These are phyloP conservation scores for Nicotiana noctiflora DNA, from an alignment of 257 asterid species.

Conservation along the genomic window DNA sequence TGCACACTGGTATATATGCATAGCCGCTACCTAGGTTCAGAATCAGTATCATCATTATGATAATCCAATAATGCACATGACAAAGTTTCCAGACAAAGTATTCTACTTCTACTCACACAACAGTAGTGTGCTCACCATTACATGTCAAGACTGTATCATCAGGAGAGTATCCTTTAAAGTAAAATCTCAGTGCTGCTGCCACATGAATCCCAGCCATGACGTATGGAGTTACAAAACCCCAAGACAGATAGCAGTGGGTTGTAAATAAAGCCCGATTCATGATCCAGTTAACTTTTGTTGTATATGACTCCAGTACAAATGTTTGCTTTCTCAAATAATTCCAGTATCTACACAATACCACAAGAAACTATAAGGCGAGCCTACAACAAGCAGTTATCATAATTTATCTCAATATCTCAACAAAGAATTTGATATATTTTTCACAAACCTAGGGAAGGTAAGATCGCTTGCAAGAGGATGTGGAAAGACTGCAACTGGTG, in stretches of 20 bases:
- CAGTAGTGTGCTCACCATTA: slow-evolving; percentile 43
- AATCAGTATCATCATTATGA: not conserved
- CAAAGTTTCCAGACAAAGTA: not conserved
- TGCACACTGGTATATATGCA: not conserved
- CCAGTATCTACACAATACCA: slow-evolving; percentile 67
- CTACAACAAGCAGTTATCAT: not conserved
- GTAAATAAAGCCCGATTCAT: slow-evolving; percentile 94
- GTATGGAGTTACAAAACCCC: slow-evolving; percentile 90
- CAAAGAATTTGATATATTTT: not conserved
- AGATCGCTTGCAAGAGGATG: slow-evolving; percentile 98
- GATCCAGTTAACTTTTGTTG: slow-evolving; percentile 77
- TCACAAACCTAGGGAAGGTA: slow-evolving; percentile 76
- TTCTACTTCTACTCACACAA: not conserved
- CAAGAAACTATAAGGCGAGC: not conserved
- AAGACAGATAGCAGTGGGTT: slow-evolving; percentile 83
- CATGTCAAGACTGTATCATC: slow-evolving; percentile 50
- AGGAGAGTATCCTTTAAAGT: slow-evolving; percentile 42
- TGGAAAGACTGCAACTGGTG: slow-evolving; percentile 98
- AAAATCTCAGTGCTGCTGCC: slow-evolving; percentile 63
- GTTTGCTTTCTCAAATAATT: slow-evolving; percentile 98
- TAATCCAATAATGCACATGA: not conserved
- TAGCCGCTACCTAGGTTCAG: not conserved
- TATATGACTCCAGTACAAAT: slow-evolving; percentile 89
- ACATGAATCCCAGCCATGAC: slow-evolving; percentile 68
- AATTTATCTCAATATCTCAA: not conserved